These are phyloP conservation scores for Bipolaris zeicola DNA, from an alignment of 2,329 filamentous ascomycete species.

Conservation along the genomic window DNA sequence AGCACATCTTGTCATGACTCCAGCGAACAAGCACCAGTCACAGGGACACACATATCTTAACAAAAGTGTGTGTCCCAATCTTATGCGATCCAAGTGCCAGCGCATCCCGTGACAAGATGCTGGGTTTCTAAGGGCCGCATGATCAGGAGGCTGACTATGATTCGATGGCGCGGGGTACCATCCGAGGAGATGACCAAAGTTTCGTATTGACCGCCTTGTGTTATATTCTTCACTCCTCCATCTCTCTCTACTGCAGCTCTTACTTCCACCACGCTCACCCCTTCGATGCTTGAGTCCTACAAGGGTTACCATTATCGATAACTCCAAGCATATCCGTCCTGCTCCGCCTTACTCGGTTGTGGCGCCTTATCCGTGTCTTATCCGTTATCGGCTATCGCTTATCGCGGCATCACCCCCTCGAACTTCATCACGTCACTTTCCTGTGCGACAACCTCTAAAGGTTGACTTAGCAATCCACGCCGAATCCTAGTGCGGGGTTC, in stretches of 20 bases:
- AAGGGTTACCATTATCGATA: neutral
- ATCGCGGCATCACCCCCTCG: conserved; percentile 17
- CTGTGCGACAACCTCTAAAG: conserved; percentile 6
- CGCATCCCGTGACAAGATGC: conserved; percentile 30
- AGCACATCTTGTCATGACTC: neutral
- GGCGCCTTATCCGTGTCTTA: conserved; percentile 14
- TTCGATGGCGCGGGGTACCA: conserved; percentile 5
- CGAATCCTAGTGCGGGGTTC: neutral
- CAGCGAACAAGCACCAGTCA: neutral
- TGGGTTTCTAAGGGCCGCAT: conserved; percentile 18
- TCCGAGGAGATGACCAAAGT: neutral
- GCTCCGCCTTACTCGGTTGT: conserved; percentile 25
- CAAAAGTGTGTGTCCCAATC: neutral
- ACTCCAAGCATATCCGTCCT: conserved; percentile 8
- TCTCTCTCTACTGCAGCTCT: neutral
- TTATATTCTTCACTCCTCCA: neutral
- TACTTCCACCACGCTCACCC: neutral
- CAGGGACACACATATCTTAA: neutral
- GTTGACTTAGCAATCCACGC: neutral
- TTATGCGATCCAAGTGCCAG: conserved; percentile 23
- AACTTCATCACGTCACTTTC: conserved; percentile 30
- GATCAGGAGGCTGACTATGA: conserved; percentile 19
- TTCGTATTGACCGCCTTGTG: neutral
- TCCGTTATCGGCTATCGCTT: conserved; percentile 26
- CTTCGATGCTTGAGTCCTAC: neutral